These are phyloP conservation scores for Xylariaceae sp. DNA, from an alignment of 2,329 filamentous ascomycete species.

Conservation along the genomic window DNA sequence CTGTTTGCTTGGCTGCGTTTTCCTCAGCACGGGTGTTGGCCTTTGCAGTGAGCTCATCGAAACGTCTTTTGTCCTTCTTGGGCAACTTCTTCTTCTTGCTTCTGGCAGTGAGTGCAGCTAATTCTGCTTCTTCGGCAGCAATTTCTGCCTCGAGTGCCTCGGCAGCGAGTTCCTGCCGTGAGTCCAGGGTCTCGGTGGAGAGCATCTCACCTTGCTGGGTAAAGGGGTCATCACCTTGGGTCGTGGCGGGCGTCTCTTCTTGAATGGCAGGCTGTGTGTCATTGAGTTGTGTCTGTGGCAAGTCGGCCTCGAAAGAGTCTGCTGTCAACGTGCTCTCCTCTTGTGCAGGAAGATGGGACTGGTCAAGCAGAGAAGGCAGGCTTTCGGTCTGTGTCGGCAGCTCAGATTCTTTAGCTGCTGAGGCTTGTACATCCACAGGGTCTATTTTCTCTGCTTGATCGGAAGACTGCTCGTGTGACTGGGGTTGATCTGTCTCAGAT, in stretches of 20 bases:
- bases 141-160: slow-evolving; percentile 1
- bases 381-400: too few relatives aligned
- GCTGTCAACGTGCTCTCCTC: neutral
- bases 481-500: too few relatives aligned
- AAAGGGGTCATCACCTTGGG: neutral
- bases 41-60: slow-evolving; percentile 6
- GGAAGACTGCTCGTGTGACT: too few relatives aligned
- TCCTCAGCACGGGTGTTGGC: neutral
- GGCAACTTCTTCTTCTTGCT: slow-evolving; percentile 3
- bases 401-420: too few relatives aligned
- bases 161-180: too few relatives aligned
- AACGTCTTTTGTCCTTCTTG: slow-evolving; percentile 5
- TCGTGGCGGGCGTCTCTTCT: neutral
- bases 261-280: neutral
- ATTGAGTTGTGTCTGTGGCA: neutral
- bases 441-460: too few relatives aligned
- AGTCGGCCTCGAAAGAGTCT: neutral
- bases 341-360: neutral
- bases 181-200: too few relatives aligned
- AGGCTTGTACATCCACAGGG: too few relatives aligned
- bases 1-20: neutral
- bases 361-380: too few relatives aligned
- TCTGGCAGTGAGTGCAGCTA: neutral
- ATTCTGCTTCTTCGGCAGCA: slow-evolving; percentile 1
- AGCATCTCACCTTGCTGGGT: too few relatives aligned